phyloP scores from a whole-genome alignment of 2,329 filamentous ascomycete species.

The Nothophoma quercina region DNA sequence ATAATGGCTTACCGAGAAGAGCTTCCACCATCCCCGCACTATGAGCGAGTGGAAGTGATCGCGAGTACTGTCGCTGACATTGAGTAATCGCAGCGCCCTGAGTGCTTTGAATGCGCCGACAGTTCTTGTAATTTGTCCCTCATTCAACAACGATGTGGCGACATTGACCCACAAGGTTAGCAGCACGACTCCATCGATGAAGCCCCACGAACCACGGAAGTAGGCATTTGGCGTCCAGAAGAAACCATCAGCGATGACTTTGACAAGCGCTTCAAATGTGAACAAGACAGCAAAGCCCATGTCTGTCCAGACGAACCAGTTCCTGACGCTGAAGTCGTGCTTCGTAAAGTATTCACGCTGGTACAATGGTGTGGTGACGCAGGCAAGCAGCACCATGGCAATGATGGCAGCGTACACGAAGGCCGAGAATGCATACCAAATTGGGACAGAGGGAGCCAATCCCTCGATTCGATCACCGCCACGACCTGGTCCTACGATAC shows the following conservation, averaged over 20 bases:
- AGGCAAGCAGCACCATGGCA: slow-evolving; percentile 96
- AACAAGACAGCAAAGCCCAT: slow-evolving; percentile 89
- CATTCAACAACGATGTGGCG: slow-evolving; percentile 78
- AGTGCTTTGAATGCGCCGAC: slow-evolving; percentile 97
- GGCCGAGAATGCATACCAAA: slow-evolving; percentile 93
- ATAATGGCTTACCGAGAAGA: slow-evolving; percentile 71
- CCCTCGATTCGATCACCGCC: slow-evolving; percentile 88
- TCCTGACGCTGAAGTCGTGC: slow-evolving; percentile 67
- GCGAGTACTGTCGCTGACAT: slow-evolving; percentile 93
- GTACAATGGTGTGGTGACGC: slow-evolving; percentile 91
- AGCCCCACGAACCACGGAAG: slow-evolving; percentile 93
- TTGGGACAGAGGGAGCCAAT: slow-evolving; percentile 82
- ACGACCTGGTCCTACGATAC: slow-evolving; percentile 88
- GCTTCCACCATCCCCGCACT: slow-evolving; percentile 92
- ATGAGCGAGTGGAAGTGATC: slow-evolving; percentile 98
- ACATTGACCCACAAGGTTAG: slow-evolving; percentile 97
- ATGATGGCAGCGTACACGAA: slow-evolving; percentile 95
- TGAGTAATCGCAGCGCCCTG: slow-evolving; percentile 86
- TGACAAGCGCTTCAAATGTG: slow-evolving; percentile 84
- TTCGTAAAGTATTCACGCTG: slow-evolving; percentile 83
- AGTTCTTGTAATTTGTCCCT: slow-evolving; percentile 85
- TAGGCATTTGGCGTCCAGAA: slow-evolving; percentile 98
- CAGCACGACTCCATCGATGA: slow-evolving; percentile 91
- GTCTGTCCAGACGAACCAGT: slow-evolving; percentile 97
- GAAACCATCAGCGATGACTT: slow-evolving; percentile 92